Evolutionary conservation across 495 filamentous ascomycete species (phyloP), one percentile per base, ranked within the genome.

Genomic region (Lophiotrema nucula): DNA sequence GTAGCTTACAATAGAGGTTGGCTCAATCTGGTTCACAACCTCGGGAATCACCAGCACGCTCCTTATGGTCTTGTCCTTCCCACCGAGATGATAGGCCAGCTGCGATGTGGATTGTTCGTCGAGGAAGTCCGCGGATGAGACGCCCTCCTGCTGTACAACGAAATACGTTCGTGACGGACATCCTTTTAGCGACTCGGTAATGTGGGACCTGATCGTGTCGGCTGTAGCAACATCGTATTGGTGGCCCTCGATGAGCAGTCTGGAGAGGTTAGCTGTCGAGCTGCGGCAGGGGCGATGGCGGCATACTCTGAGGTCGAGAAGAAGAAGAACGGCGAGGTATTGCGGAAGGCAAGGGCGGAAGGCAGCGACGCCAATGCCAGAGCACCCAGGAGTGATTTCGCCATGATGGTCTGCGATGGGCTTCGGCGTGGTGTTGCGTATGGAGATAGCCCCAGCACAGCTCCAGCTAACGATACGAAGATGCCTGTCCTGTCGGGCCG

Each of bases 311-410:
- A 82, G 31, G 82, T 87, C 22, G 91, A 95, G 67, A 90, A 84
- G 23, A 96, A 73, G 72, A 96, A 79, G 69, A 95, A 93, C 15
- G 92, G 92, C 39, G 89, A 91, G 0, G 90, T 88, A 65, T 96
- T 86, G 44, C 79, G 82, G 73, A 95, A 92, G 15, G 90, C 90
- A 33, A 81, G 77, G 47, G 76, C 83, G 12, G 78, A 72, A 53
- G 77, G 75, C 70, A 79, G 76, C 66, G 77, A 45, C 13, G 52
- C 79, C 58, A 88, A 79, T 69, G 86, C 80, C 38, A 89, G 65
- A 52, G 83, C 73, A 58, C 82, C 77, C 51, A 85, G 70, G 8
- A 55, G 47, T 55, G 44, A 13, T 18, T 56, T 46, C 5, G 48
- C 47, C 66, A 68, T 65, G 49, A 33, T 55, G 43, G 35, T 18